Conservation (phyloP, 2,329 filamentous ascomycete species). For the Fusarium metavorans region DNA sequence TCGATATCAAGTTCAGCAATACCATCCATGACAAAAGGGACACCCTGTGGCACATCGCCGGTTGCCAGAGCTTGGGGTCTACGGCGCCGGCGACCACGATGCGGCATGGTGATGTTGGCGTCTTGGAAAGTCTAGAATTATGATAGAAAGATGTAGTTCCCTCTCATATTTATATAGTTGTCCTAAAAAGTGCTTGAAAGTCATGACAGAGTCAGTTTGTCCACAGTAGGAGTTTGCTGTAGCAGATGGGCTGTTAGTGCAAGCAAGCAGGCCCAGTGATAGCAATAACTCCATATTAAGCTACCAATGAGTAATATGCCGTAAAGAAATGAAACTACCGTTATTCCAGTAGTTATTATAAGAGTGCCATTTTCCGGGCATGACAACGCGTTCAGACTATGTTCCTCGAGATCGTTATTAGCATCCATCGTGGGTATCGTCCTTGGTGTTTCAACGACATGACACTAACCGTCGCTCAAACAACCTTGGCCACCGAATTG, state of each 20-base stretch:
- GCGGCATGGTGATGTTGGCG: background rate
- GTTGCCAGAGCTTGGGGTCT: background rate
- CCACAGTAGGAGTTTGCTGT: background rate
- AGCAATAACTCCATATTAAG: background rate
- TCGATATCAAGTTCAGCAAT: slow-evolving; percentile 11
- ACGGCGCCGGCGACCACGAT: background rate
- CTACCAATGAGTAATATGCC: background rate
- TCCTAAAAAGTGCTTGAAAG: background rate
- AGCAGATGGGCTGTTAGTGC: background rate
- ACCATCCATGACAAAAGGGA: background rate
- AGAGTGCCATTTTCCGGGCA: no score
- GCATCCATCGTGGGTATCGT: background rate
- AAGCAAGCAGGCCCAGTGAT: background rate
- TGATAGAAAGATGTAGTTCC: background rate
- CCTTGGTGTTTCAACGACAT: background rate
- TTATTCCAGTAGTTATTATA: background rate
- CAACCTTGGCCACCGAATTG: background rate
- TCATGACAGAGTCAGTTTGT: slow-evolving; percentile 10
- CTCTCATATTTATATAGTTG: slow-evolving; percentile 15
- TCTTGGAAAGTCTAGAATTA: background rate
- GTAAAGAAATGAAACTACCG: background rate
- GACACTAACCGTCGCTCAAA: background rate
- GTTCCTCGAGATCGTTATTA: background rate
- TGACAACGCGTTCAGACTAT: no score
- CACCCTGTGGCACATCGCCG: background rate